A percentile compares a stretch with the other conserved stretches of the same genome.
Conservation (phyloP, 1,284 basidiomycete species). For the Sphaerobolus stellatus region DNA sequence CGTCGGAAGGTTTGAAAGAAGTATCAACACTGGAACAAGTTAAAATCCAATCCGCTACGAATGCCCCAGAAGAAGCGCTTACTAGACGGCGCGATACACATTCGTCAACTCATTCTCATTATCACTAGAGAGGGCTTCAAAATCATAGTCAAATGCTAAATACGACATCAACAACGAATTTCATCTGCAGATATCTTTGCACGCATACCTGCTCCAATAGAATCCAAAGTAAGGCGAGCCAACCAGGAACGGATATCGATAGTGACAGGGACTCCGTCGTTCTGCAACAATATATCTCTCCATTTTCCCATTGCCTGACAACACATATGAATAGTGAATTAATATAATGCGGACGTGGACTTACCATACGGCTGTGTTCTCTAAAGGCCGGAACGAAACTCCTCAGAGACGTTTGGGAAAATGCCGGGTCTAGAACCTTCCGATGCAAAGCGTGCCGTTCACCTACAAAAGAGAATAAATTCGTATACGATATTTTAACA, state of each 20-base stretch:
- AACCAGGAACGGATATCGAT: not conserved
- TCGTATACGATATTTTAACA: too few species aligned
- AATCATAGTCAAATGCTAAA: not conserved
- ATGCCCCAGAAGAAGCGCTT: too few species aligned
- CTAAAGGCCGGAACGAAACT: not conserved
- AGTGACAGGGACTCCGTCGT: constrained; percentile 16
- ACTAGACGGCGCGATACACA: not conserved
- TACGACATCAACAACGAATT: not conserved
- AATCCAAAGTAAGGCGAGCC: not conserved
- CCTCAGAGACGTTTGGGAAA: not conserved
- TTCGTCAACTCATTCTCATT: not conserved
- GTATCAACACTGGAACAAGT: too few species aligned
- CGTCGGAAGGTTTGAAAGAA: too few species aligned
- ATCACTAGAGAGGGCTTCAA: not conserved
- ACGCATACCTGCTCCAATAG: not conserved
- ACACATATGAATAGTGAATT: too few species aligned
- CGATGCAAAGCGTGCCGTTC: too few species aligned
- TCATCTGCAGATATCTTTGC: not conserved
- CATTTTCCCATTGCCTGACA: constrained; percentile 45
- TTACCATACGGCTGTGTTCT: not conserved
- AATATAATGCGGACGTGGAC: not conserved
- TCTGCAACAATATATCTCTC: constrained; percentile 29
- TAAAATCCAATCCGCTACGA: too few species aligned
- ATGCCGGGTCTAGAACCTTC: too few species aligned
- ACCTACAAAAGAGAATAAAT: too few species aligned